These are phyloP conservation scores for Fusarium torreyae DNA, from an alignment of 2,329 filamentous ascomycete genomes.

Conservation along the genomic window DNA sequence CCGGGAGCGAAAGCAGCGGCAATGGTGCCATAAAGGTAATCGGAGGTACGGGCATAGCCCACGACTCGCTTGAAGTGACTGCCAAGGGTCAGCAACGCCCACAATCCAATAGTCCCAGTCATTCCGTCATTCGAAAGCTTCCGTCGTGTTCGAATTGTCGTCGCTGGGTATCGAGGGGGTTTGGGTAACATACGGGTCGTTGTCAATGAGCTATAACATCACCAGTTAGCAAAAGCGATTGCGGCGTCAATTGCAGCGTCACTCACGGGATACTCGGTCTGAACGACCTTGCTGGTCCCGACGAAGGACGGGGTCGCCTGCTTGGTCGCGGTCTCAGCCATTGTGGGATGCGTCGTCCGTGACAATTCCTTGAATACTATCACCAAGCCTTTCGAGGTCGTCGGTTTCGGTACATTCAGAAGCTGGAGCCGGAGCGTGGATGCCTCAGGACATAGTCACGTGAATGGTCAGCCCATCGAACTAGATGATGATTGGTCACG, in stretches of 20 bases:
- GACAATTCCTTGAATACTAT: conserved; percentile 50
- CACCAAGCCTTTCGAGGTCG: conserved; percentile 47
- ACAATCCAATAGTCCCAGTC: neutral
- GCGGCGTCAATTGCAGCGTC: conserved; percentile 36
- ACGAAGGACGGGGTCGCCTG: conserved; percentile 55
- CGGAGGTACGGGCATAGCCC: conserved; percentile 86
- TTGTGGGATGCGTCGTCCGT: conserved; percentile 52
- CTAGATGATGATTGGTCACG: conserved; percentile 35
- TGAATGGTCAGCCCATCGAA: conserved; percentile 47
- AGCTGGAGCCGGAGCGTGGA: conserved; percentile 42
- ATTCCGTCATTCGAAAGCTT: neutral
- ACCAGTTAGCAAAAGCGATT: conserved; percentile 46
- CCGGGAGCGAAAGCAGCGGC: conserved; percentile 81
- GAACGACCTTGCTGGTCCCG: conserved; percentile 77
- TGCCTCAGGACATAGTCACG: conserved; percentile 55
- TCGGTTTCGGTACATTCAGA: conserved; percentile 44
- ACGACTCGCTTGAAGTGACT: conserved; percentile 94
- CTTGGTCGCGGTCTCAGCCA: conserved; percentile 59
- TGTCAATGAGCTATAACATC: conserved; percentile 90
- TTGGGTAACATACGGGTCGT: conserved; percentile 82
- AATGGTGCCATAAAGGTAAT: conserved; percentile 81
- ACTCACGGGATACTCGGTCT: conserved; percentile 90
- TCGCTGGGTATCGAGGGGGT: conserved; percentile 9
- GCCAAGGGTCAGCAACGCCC: conserved; percentile 50
- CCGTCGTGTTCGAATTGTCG: conserved; percentile 7